Evolutionary conservation across 352 stramenopile species (phyloP).

Genomic region (Phytophthora sansomeana): DNA sequence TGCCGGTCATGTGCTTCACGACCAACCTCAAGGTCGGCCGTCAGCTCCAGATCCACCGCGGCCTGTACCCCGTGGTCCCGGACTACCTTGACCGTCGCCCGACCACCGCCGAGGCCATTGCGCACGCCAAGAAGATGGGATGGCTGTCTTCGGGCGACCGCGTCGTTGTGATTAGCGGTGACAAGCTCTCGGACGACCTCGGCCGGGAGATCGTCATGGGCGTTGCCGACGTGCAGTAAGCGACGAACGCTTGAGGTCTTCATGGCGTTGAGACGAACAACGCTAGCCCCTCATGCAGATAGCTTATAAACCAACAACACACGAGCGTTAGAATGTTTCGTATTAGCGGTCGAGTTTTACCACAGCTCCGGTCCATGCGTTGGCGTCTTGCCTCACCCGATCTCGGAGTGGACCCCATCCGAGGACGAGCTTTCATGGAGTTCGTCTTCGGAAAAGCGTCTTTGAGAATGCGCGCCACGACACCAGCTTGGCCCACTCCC

Average conservation of each 20-base stretch:
- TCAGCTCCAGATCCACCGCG: conserved; percentile 92
- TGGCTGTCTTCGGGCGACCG: conserved; percentile 90
- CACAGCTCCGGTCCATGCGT: conserved; percentile 11
- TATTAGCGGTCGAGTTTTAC: conserved; percentile 22
- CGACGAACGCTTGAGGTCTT: not conserved
- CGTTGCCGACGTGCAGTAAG: conserved; percentile 82
- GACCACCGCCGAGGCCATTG: conserved; percentile 88
- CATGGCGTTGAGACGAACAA: not conserved
- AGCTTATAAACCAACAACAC: conserved; percentile 27
- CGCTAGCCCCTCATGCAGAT: not conserved
- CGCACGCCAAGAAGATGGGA: conserved; percentile 91
- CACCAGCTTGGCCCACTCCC: conserved; percentile 28
- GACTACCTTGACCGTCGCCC: conserved; percentile 63
- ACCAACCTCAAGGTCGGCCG: conserved; percentile 89
- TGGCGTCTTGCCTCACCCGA: conserved; percentile 34
- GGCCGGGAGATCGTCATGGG: conserved; percentile 87
- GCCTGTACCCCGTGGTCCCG: conserved; percentile 76
- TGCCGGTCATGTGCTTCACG: conserved; percentile 93
- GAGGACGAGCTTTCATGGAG: conserved; percentile 1
- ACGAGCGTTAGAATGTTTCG: conserved; percentile 33
- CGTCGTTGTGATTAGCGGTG: conserved; percentile 89
- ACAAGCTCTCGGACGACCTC: conserved; percentile 82
- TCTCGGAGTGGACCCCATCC: conserved; percentile 46
- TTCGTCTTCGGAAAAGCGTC: conserved; percentile 41
- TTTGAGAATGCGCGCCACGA: conserved; percentile 46